Evolutionary conservation across 1,139 yeast genomes (phyloP).

Genomic region (Candida sanyaensis): DNA sequence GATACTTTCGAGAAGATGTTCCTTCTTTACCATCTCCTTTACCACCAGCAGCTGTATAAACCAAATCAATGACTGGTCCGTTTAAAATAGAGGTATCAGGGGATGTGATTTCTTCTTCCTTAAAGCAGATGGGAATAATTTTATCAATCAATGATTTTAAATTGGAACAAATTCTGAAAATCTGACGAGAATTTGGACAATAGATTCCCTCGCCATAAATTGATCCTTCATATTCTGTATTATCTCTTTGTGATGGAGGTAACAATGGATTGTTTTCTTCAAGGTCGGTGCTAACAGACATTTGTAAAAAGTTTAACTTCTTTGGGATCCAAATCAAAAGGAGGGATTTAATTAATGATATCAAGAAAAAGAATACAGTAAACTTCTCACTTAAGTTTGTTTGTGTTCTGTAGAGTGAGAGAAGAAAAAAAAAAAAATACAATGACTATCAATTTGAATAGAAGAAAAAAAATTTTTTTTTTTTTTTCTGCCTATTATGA

Average conservation of each 20-base stretch:
- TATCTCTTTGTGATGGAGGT: conserved; percentile 11
- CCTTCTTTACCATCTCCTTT: conserved; percentile 60
- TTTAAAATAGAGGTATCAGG: conserved; percentile 67
- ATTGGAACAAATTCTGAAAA: conserved; percentile 70
- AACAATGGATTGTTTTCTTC: conserved; percentile 15
- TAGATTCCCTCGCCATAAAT: conserved; percentile 14
- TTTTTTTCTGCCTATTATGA: no score
- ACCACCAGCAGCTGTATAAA: conserved; percentile 81
- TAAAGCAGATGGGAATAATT: conserved; percentile 65
- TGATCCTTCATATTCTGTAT: conserved; percentile 12
- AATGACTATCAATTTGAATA: no score
- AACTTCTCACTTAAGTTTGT: no score
- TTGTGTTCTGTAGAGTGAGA: no score
- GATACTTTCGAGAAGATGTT: conserved; percentile 60
- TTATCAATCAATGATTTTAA: conserved; percentile 72
- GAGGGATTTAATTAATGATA: neutral
- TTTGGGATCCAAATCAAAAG: no score
- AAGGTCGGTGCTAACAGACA: conserved; percentile 8
- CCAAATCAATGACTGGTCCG: conserved; percentile 57
- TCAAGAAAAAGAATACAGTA: no score
- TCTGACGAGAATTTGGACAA: conserved; percentile 68
- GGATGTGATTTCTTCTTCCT: conserved; percentile 48
- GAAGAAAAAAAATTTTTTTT: no score
- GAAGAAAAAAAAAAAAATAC: no score
- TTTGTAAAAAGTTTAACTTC: neutral